Evolutionary conservation across 2,329 filamentous ascomycete species (phyloP), one percentile per base, ranked within the genome.

Genomic region (Beauveria sp.): DNA sequence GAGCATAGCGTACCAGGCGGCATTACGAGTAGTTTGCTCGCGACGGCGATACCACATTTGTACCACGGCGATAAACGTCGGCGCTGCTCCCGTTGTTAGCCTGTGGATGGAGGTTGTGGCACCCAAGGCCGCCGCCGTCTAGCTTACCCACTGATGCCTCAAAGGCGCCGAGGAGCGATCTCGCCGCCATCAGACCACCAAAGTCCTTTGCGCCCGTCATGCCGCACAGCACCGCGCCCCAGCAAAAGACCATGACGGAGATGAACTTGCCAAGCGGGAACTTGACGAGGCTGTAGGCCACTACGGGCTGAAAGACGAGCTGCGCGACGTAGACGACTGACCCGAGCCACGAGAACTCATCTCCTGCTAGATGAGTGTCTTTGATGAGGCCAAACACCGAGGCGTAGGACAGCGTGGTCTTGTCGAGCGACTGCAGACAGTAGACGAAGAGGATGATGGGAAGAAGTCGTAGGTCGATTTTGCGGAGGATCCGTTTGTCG

Each of bases 331-430:
- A 76, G 16, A 76, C 67, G 30, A 76, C 69, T 0, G 73, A 74
- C 9, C 73, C 72, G 0, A 91, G 77, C 88, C 88, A 91, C 28
- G 80, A 83, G 70, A 86, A 91, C 74, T 90, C 70, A 20, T 71
- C 64, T 37, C 73, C 75, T 0, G 71, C 66, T 4, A 86, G 71
- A n/a, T 75, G 64, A 0, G 80, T 77, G 66, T 86, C 82, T 12
- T 77, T 69, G 0, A 77, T 75, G 41, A 88, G 77, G 16, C 82
- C 82, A 77, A 88, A 87, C 66, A 88, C 84, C n/a, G 81, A 82
- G 0, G 83, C 83, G 77, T 79, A 88, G 1, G 79, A 82, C 65
- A 88, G 75, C 0, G 69, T 70, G 0, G 66, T 70, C 60, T 72
- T 72, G 44, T 72, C 70, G 7, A 72, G 67, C 0, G 67, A 67